Percentiles rank a stretch among this genome's conserved stretches.
Conservation (phyloP, 768 basidiomycete species). For the Naganishia vaughanmartiniae region DNA sequence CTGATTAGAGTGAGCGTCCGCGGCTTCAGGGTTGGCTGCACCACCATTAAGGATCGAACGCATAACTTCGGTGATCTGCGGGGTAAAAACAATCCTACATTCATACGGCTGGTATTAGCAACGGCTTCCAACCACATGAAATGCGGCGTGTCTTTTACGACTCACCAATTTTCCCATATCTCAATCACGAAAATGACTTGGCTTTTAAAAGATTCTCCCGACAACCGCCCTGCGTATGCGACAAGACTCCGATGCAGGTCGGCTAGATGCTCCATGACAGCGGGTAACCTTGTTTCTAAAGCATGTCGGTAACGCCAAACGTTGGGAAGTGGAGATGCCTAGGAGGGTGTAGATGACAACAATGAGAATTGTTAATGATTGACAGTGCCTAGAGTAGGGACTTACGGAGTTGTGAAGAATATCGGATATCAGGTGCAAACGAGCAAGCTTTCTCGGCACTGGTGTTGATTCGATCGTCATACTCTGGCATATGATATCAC, state of each 20-base stretch:
- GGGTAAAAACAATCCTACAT: slow-evolving; percentile 78
- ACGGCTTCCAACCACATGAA: background rate
- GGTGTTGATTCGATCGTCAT: slow-evolving; percentile 86
- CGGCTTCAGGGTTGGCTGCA: slow-evolving; percentile 30
- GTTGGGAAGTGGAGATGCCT: slow-evolving; percentile 80
- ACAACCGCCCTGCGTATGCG: slow-evolving; percentile 88
- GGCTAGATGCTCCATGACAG: slow-evolving; percentile 91
- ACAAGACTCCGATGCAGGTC: slow-evolving; percentile 74
- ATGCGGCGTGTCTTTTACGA: background rate
- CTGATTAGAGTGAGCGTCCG: background rate
- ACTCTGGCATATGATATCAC: slow-evolving; percentile 84
- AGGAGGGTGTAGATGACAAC: background rate
- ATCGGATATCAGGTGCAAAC: slow-evolving; percentile 92
- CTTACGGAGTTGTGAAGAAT: slow-evolving; percentile 85
- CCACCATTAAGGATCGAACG: slow-evolving; percentile 65
- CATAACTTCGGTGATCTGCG: slow-evolving; percentile 74
- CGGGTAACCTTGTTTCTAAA: slow-evolving; percentile 84
- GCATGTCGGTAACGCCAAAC: slow-evolving; percentile 97
- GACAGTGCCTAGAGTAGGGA: background rate
- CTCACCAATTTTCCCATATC: slow-evolving; percentile 87
- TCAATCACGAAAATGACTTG: slow-evolving; percentile 86
- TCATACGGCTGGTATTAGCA: background rate
- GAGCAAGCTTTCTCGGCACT: slow-evolving; percentile 94
- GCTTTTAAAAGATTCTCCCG: slow-evolving; percentile 91
- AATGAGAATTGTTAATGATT: background rate